Evolutionary conservation across 169 alveolate species (phyloP).

Genomic region (Cytauxzoon felis): DNA sequence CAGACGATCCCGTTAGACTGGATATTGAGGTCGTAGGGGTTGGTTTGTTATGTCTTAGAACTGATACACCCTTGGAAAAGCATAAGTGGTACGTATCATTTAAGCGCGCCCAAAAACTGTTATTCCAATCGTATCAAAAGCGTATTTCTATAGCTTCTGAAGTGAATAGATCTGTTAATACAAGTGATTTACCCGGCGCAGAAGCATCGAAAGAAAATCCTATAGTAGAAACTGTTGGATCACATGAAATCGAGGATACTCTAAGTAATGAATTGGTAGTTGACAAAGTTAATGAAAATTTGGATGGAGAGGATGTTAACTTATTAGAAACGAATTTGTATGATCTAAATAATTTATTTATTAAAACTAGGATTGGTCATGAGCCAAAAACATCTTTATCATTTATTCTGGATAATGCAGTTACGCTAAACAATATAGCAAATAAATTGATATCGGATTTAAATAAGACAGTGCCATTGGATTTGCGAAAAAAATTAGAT

Average conservation of each 20-base stretch:
- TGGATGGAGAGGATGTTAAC: too few relatives aligned
- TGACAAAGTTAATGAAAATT: background rate
- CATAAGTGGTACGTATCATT: slow-evolving; percentile 75
- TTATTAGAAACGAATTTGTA: slow-evolving; percentile 6
- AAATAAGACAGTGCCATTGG: slow-evolving; percentile 44
- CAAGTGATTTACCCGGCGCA: too few relatives aligned
- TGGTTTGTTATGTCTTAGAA: slow-evolving; percentile 68
- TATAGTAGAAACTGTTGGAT: background rate
- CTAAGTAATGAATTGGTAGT: background rate
- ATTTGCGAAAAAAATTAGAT: slow-evolving; percentile 52
- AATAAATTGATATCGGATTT: slow-evolving; percentile 58
- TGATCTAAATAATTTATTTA: slow-evolving; percentile 63
- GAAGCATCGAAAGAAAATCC: background rate
- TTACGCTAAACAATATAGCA: slow-evolving; percentile 63
- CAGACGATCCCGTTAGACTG: slow-evolving; percentile 74
- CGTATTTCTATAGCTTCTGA: slow-evolving; percentile 30
- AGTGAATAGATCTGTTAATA: too few relatives aligned
- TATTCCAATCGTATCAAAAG: slow-evolving; percentile 42
- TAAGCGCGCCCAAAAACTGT: slow-evolving; percentile 66
- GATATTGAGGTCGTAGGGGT: slow-evolving; percentile 73
- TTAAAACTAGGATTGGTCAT: slow-evolving; percentile 62
- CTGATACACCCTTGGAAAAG: slow-evolving; percentile 70
- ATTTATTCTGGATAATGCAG: slow-evolving; percentile 69
- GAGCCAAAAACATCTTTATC: slow-evolving; percentile 69
- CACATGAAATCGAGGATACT: background rate